Evolutionary conservation across 2,329 filamentous ascomycete genomes (phyloP).

Genomic region (Sporothrix pseudoabietina): DNA sequence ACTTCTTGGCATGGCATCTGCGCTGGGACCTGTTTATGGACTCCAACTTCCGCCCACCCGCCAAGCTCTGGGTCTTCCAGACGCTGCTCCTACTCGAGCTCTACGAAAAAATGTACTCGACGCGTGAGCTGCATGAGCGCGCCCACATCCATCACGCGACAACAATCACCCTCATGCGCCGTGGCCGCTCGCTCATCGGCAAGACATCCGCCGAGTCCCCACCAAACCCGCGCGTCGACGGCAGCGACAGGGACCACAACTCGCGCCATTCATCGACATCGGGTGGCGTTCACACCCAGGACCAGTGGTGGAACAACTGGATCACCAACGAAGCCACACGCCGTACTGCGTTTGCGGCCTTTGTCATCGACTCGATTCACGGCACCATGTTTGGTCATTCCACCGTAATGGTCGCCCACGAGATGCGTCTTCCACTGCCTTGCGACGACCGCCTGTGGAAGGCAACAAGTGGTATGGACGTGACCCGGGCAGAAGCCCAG

Average conservation of each 20-base stretch:
- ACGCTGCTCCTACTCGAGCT: constrained; percentile 84
- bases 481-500: constrained; percentile 78
- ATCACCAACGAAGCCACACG: constrained; percentile 90
- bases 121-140: constrained; percentile 84
- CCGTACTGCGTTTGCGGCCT: constrained; percentile 88
- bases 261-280: constrained; percentile 65
- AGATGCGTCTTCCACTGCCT: constrained; percentile 86
- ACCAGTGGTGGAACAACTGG: constrained; percentile 96
- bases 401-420: constrained; percentile 94
- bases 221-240: constrained; percentile 68
- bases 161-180: constrained; percentile 90
- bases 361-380: constrained; percentile 93
- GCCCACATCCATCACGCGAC: constrained; percentile 97
- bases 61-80: constrained; percentile 96
- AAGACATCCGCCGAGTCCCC: constrained; percentile 83
- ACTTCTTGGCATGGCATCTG: constrained; percentile 90
- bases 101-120: constrained; percentile 98
- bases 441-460: constrained; percentile 94
- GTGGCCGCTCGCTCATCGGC: constrained; percentile 87
- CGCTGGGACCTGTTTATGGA: constrained; percentile 96
- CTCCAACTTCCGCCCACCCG: constrained; percentile 82
- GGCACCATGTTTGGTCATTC: constrained; percentile 98
- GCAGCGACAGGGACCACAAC: constrained; percentile 60
- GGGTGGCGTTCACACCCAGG: constrained; percentile 66
- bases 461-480: constrained; percentile 83